Conservation (phyloP, 768 basidiomycete genomes). For the Pisolithus albus region DNA sequence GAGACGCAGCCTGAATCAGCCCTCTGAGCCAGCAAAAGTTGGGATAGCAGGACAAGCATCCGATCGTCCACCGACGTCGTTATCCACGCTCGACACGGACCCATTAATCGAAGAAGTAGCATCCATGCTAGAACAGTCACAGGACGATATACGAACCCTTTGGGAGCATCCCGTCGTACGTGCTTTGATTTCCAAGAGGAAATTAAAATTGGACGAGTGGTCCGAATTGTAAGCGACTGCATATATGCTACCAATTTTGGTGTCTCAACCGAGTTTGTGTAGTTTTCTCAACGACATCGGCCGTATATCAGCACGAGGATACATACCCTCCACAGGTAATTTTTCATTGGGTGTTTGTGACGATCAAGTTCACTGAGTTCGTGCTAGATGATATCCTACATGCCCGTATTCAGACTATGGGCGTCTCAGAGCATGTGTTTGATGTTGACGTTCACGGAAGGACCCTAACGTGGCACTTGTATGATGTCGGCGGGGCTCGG, state of each 20-base stretch:
- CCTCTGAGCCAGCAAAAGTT: not conserved
- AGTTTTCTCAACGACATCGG: conserved; percentile 73
- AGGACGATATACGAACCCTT: conserved; percentile 61
- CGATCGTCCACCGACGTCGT: conserved; percentile 24
- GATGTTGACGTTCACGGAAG: conserved; percentile 77
- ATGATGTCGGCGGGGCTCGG: conserved; percentile 65
- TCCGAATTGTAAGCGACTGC: conserved; percentile 68
- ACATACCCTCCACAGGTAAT: conserved; percentile 70
- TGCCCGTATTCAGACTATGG: conserved; percentile 89
- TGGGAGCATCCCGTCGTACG: conserved; percentile 71
- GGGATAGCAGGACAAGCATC: conserved; percentile 23
- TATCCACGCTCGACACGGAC: conserved; percentile 38
- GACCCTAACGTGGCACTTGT: conserved; percentile 66
- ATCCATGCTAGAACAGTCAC: conserved; percentile 48
- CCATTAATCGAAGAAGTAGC: conserved; percentile 55
- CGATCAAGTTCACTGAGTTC: conserved; percentile 22
- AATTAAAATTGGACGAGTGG: conserved; percentile 79
- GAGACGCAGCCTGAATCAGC: conserved; percentile 14
- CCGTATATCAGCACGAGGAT: conserved; percentile 62
- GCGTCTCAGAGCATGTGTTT: conserved; percentile 77
- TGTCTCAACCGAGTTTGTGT: conserved; percentile 1
- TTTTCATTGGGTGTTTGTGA: conserved; percentile 11
- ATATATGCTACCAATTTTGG: conserved; percentile 15
- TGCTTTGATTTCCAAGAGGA: conserved; percentile 58
- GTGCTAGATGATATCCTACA: conserved; percentile 74